Evolutionary conservation across 2,329 filamentous ascomycete genomes (phyloP).

Genomic region (Penicillium fuscoglaucum): DNA sequence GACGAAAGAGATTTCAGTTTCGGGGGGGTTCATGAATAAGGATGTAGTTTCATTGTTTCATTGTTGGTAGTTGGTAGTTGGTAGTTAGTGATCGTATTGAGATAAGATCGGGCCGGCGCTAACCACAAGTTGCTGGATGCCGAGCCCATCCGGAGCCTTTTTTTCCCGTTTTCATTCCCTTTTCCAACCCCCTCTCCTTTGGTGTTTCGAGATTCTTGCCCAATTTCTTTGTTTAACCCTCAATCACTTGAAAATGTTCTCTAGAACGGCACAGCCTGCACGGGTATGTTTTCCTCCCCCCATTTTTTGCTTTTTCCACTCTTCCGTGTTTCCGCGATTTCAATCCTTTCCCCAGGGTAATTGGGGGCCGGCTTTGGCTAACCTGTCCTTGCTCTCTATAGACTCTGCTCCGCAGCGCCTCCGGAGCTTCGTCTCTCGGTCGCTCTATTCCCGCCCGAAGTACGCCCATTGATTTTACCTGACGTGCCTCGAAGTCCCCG

Average conservation of each 20-base stretch:
- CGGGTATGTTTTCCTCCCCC: slow-evolving; percentile 42
- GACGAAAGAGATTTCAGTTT: not conserved
- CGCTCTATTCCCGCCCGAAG: slow-evolving; percentile 56
- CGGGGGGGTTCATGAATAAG: not conserved
- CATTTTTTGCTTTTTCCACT: slow-evolving; percentile 34
- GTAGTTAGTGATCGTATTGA: not conserved
- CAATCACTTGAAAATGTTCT: slow-evolving; percentile 41
- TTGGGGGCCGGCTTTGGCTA: slow-evolving; percentile 31
- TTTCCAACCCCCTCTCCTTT: slow-evolving; percentile 17
- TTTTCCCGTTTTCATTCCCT: slow-evolving; percentile 32
- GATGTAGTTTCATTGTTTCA: slow-evolving; percentile 1
- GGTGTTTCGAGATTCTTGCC: slow-evolving; percentile 11
- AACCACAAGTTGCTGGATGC: slow-evolving; percentile 25
- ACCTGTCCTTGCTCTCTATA: slow-evolving; percentile 38
- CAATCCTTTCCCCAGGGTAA: not conserved
- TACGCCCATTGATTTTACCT: slow-evolving; percentile 35
- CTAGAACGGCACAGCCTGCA: slow-evolving; percentile 43
- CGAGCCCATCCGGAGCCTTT: slow-evolving; percentile 38
- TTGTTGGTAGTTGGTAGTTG: too few species aligned
- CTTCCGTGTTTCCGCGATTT: slow-evolving; percentile 34
- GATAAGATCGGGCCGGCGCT: slow-evolving; percentile 28
- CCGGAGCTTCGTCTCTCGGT: slow-evolving; percentile 48
- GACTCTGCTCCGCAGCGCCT: slow-evolving; percentile 58
- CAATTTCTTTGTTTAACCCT: slow-evolving; percentile 18
- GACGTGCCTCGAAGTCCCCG: not conserved